Evolutionary conservation across 495 filamentous ascomycete species (phyloP).

Genomic region (Penicillium maclennaniae): DNA sequence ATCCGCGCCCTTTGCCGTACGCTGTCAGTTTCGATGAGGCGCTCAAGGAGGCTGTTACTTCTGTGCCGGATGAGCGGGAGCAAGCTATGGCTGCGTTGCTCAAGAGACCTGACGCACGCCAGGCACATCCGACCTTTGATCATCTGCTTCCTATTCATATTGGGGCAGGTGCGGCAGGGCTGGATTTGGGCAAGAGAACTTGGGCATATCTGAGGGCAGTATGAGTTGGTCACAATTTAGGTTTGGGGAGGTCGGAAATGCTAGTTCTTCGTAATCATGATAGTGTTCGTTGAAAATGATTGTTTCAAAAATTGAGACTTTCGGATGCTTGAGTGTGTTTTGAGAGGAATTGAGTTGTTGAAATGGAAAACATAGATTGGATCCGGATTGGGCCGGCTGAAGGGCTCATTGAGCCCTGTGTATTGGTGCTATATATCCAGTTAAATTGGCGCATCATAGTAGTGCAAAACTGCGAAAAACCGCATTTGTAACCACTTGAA

Average conservation of each 20-base stretch:
- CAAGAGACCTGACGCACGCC: constrained; percentile 61
- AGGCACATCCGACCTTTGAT: constrained; percentile 77
- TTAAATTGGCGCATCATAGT: background rate
- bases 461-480: background rate
- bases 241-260: constrained; percentile 57
- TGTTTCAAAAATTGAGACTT: too few relatives aligned
- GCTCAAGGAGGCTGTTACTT: constrained; percentile 63
- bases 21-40: constrained; percentile 73
- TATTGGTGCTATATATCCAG: background rate
- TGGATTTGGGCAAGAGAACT: constrained; percentile 56
- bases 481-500: background rate
- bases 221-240: constrained; percentile 74
- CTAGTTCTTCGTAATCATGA: constrained; percentile 18
- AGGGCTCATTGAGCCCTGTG: too few relatives aligned
- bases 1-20: constrained; percentile 57
- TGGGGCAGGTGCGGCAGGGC: constrained; percentile 64
- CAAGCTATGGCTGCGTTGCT: constrained; percentile 56
- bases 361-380: background rate
- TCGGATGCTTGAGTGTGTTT: background rate
- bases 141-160: constrained; percentile 79
- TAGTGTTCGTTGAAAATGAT: too few relatives aligned
- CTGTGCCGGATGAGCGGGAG: constrained; percentile 51
- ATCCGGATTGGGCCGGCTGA: background rate
- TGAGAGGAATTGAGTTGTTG: background rate
- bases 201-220: constrained; percentile 65